Percentiles rank a stretch among this genome's conserved stretches.
phyloP scores from a whole-genome alignment of 2,329 filamentous ascomycete species.

The Talaromyces pinophilus region DNA sequence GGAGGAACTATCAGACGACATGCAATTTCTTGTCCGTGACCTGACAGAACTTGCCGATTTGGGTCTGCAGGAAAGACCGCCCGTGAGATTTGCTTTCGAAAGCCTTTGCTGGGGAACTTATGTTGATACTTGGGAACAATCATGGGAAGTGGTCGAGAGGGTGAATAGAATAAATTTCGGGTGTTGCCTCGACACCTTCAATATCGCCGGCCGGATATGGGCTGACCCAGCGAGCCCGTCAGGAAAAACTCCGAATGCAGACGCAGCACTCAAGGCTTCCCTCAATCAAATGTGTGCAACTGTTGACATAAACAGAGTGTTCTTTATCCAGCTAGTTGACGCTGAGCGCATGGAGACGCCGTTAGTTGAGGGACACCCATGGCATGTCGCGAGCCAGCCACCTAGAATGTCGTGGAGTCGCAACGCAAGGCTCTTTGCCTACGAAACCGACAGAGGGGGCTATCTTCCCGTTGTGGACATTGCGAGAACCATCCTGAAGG shows the following conservation, averaged over 20 bases:
- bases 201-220: constrained; percentile 69
- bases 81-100: constrained; percentile 72
- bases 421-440: constrained; percentile 69
- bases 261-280: constrained; percentile 58
- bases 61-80: constrained; percentile 56
- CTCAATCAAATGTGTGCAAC: constrained; percentile 55
- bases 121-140: constrained; percentile 68
- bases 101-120: constrained; percentile 69
- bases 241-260: constrained; percentile 28
- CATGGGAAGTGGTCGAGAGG: constrained; percentile 66
- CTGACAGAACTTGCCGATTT: constrained; percentile 67
- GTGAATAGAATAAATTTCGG: constrained; percentile 72
- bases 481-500: constrained; percentile 58
- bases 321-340: constrained; percentile 74
- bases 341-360: constrained; percentile 63
- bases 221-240: constrained; percentile 62
- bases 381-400: constrained; percentile 59
- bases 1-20: constrained; percentile 39
- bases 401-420: constrained; percentile 74
- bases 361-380: constrained; percentile 58
- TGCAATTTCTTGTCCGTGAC: constrained; percentile 61
- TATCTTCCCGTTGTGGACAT: constrained; percentile 69
- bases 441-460: constrained; percentile 59
- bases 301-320: constrained; percentile 65
- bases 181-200: constrained; percentile 74